These are phyloP conservation scores for Fusarium mundagurra DNA, from an alignment of 2,329 filamentous ascomycete genomes.

Conservation along the genomic window DNA sequence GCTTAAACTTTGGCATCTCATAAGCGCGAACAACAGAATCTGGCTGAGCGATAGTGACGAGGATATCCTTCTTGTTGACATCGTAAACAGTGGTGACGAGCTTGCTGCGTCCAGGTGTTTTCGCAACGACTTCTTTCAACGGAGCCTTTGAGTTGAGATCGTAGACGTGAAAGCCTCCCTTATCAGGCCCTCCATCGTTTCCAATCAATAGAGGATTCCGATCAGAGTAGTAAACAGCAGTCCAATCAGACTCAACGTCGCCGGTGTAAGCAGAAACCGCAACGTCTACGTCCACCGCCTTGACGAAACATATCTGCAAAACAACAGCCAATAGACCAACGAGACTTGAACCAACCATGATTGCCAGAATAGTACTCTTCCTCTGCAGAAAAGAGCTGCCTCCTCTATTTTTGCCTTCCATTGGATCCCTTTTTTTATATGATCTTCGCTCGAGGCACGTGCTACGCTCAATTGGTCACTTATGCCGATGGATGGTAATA, in stretches of 20 bases:
- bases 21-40: conserved; percentile 55
- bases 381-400: not conserved
- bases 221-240: conserved; percentile 52
- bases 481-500: conserved; percentile 7
- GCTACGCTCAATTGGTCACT: conserved; percentile 13
- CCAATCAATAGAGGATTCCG: conserved; percentile 52
- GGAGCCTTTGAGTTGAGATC: conserved; percentile 44
- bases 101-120: conserved; percentile 56
- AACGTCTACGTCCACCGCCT: conserved; percentile 39
- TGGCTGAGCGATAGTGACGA: conserved; percentile 54
- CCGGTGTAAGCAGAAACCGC: conserved; percentile 48
- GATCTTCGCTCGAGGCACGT: conserved; percentile 8
- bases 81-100: conserved; percentile 53
- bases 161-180: conserved; percentile 55
- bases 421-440: conserved; percentile 30
- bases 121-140: conserved; percentile 46
- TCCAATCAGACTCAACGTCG: conserved; percentile 54
- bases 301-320: conserved; percentile 24
- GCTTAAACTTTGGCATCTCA: conserved; percentile 46
- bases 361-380: conserved; percentile 7
- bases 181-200: conserved; percentile 56
- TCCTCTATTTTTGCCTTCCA: not conserved
- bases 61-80: conserved; percentile 49
- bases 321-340: conserved; percentile 34
- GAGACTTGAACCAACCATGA: conserved; percentile 36